phyloP scores from a whole-genome alignment of 495 filamentous ascomycete genomes.

The Penicillium cinerascens region DNA sequence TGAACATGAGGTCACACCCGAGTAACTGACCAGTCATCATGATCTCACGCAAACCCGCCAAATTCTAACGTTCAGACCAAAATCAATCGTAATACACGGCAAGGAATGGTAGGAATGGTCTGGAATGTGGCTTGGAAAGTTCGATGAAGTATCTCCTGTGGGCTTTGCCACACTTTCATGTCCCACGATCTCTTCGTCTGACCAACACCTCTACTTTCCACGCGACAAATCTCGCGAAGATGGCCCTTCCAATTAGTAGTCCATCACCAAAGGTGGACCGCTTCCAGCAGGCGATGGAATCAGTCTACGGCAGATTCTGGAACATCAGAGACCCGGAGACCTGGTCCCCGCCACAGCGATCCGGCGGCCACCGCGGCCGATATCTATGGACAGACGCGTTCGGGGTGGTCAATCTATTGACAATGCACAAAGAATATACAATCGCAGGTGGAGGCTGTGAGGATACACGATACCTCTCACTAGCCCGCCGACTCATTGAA shows the following conservation, averaged over 20 bases:
- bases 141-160: neutral
- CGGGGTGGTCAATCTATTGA: conserved; percentile 65
- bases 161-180: neutral
- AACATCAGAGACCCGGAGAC: conserved; percentile 25
- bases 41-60: conserved; percentile 22
- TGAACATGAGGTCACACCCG: conserved; percentile 25
- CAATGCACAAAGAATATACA: conserved; percentile 46
- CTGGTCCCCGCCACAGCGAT: conserved; percentile 46
- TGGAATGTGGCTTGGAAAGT: neutral
- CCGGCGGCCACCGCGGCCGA: conserved; percentile 61
- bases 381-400: conserved; percentile 71
- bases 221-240: conserved; percentile 8
- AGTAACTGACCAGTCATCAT: conserved; percentile 28
- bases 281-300: conserved; percentile 39
- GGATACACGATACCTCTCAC: conserved; percentile 44
- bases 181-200: neutral
- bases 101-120: neutral
- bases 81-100: neutral
- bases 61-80: conserved; percentile 3
- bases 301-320: conserved; percentile 38
- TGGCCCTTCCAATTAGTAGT: conserved; percentile 22
- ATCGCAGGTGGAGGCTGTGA: neutral
- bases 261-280: conserved; percentile 30
- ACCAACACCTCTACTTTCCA: neutral
- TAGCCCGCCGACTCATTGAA: conserved; percentile 50